Evolutionary conservation across 1,139 yeast species (phyloP).

Genomic region (Komagataea norvegica): DNA sequence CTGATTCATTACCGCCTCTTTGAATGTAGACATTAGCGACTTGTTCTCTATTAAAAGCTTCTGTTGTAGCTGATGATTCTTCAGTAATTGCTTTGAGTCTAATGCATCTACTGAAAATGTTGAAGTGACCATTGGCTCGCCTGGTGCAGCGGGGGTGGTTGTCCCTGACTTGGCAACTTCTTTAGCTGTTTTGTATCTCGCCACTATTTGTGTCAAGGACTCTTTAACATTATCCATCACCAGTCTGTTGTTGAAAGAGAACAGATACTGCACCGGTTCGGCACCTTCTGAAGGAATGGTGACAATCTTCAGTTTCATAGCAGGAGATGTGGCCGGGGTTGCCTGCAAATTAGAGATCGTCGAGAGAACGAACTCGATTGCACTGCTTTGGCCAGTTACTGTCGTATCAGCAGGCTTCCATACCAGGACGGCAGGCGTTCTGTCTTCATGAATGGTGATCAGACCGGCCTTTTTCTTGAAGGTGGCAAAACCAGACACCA

Average conservation of each 20-base stretch:
- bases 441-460: slow-evolving; percentile 60
- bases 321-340: slow-evolving; percentile 64
- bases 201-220: slow-evolving; percentile 64
- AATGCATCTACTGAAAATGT: slow-evolving; percentile 38
- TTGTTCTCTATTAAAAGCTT: slow-evolving; percentile 66
- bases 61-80: slow-evolving; percentile 76
- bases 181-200: slow-evolving; percentile 54
- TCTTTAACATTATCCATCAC: slow-evolving; percentile 74
- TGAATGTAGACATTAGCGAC: slow-evolving; percentile 67
- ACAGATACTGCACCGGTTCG: slow-evolving; percentile 43
- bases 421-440: slow-evolving; percentile 55
- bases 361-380: slow-evolving; percentile 45
- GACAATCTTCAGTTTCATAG: slow-evolving; percentile 61
- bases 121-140: slow-evolving; percentile 34
- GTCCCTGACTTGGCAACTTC: slow-evolving; percentile 31
- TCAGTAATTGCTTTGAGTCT: slow-evolving; percentile 47
- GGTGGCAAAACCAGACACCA: slow-evolving; percentile 58
- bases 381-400: slow-evolving; percentile 22
- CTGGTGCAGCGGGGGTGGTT: slow-evolving; percentile 11
- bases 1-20: slow-evolving; percentile 80
- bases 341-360: slow-evolving; percentile 63
- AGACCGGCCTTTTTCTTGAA: slow-evolving; percentile 66
- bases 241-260: slow-evolving; percentile 65
- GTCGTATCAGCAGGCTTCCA: slow-evolving; percentile 71
- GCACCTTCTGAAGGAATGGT: slow-evolving; percentile 40